Percentiles rank a stretch among this genome's conserved stretches.
Evolutionary conservation across 768 basidiomycete species (phyloP).

Genomic region (Polyporus arcularius): DNA sequence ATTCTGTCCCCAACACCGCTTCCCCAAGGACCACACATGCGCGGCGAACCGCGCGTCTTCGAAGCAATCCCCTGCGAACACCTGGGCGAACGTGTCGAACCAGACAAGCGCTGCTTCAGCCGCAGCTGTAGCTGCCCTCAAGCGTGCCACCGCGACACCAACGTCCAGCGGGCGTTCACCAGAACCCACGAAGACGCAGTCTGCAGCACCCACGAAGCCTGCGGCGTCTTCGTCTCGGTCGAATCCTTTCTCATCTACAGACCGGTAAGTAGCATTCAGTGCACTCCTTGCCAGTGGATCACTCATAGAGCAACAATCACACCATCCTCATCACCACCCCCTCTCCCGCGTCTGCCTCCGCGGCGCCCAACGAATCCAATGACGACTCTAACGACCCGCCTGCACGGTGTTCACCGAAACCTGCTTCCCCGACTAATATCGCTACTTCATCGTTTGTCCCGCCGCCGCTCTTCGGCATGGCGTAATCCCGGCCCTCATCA

Average conservation of each 20-base stretch:
- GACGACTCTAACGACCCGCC: slow-evolving; percentile 26
- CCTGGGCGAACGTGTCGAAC: slow-evolving; percentile 17
- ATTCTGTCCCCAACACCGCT: slow-evolving; percentile 80
- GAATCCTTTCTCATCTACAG: slow-evolving; percentile 48
- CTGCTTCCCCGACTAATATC: slow-evolving; percentile 33
- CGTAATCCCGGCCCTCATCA: slow-evolving; percentile 45
- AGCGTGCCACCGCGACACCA: slow-evolving; percentile 40
- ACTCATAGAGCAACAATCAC: slow-evolving; percentile 68
- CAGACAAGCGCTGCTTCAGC: slow-evolving; percentile 25
- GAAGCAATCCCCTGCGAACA: slow-evolving; percentile 19
- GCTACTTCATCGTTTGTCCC: slow-evolving; percentile 55
- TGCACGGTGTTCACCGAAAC: slow-evolving; percentile 32
- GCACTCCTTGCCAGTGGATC: slow-evolving; percentile 29
- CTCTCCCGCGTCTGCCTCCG: slow-evolving; percentile 23
- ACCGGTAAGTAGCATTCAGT: slow-evolving; percentile 58
- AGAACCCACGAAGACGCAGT: slow-evolving; percentile 22
- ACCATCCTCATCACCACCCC: slow-evolving; percentile 24
- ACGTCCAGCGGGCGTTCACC: slow-evolving; percentile 34
- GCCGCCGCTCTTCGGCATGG: slow-evolving; percentile 64
- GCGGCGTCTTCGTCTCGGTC: slow-evolving; percentile 23
- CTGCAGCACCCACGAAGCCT: slow-evolving; percentile 19
- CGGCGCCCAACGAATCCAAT: slow-evolving; percentile 17
- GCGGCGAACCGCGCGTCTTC: slow-evolving; percentile 18
- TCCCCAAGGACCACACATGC: slow-evolving; percentile 73
- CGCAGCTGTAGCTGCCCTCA: slow-evolving; percentile 41